phyloP scores from a whole-genome alignment of 768 basidiomycete genomes.

The Boletus patriciae region DNA sequence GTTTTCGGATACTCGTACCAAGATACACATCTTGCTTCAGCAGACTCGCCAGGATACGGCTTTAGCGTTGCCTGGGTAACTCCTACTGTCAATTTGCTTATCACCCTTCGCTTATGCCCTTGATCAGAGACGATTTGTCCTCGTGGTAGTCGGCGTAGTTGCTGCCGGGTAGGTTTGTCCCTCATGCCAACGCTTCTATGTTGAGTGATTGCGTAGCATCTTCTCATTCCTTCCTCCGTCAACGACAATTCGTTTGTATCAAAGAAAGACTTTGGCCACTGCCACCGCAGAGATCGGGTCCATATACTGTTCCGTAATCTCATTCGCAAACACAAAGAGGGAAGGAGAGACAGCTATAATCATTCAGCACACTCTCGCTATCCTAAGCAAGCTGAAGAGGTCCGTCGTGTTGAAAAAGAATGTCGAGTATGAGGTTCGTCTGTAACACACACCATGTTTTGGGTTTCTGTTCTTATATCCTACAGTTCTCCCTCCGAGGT shows the following conservation, averaged over 20 bases:
- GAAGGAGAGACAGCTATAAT: slow-evolving; percentile 55
- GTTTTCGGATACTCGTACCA: slow-evolving; percentile 75
- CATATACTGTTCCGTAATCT: slow-evolving; percentile 75
- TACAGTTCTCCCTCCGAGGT: slow-evolving; percentile 72
- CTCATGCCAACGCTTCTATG: neutral
- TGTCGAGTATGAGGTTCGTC: slow-evolving; percentile 64
- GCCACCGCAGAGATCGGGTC: slow-evolving; percentile 66
- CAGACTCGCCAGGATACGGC: slow-evolving; percentile 58
- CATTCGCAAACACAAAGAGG: slow-evolving; percentile 58
- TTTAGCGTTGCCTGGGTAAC: slow-evolving; percentile 71
- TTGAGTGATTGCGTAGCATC: slow-evolving; percentile 40
- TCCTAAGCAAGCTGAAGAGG: slow-evolving; percentile 70
- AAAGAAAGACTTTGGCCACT: slow-evolving; percentile 67
- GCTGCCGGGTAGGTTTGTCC: slow-evolving; percentile 64
- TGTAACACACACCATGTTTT: neutral
- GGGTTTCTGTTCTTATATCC: neutral
- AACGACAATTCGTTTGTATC: slow-evolving; percentile 71
- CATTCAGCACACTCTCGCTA: slow-evolving; percentile 65
- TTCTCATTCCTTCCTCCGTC: slow-evolving; percentile 73
- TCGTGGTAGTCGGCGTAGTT: slow-evolving; percentile 71
- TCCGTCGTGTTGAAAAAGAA: slow-evolving; percentile 56
- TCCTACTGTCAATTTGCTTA: neutral
- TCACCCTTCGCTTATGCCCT: neutral
- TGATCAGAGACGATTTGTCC: slow-evolving; percentile 59
- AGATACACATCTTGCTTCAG: slow-evolving; percentile 48